Base-by-base conservation (phyloP, 306 rosid genomes). In the Prunus mongolica region DNA sequence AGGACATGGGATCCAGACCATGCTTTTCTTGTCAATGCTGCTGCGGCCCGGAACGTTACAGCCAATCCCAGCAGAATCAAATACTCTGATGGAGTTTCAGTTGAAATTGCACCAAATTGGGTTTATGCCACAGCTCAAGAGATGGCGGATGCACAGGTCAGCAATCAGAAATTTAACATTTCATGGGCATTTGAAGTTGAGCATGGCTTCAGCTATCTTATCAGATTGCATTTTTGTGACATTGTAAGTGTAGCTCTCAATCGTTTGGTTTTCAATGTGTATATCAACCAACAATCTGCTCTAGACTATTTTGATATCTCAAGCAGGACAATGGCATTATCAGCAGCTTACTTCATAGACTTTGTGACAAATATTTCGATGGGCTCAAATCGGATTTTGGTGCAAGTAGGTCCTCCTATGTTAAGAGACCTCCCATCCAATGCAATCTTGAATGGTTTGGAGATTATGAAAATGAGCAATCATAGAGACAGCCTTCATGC, bases 361-460 rank as follows among this genome's bases (percentile, higher is more conserved):
- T 72, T 83, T 8, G 73, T 79, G 61, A 70, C 79, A 4, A 76
- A 67, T 54, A 70, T 76, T 14, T 64, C 87, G 8, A 41, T 3
- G 22, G 44, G 51, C 2, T 71, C 67, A 46, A 61, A 70, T 52
- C 72, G 56, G 20, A 79, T 83, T 71, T 67, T 83, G 75, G 83
- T 83, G 63, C 86, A 83, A 71, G 82, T 79, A 4, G 83, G 87
- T 61, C 84, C 87, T 58, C 58, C 84, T 30, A 46, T 30, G 27
- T 8, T 80, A 47, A 65, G 62, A 24, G 55, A 69, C 50, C 61
- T 79, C 54, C 76, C 76, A n/a, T 56, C 73, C 57, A 83, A 83
- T 60, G 84, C 87, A 54, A 79, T 80, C 67, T 74, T 83, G 76
- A 83, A 80, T 54, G 87, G 87, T 30, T 76, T 83, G 76, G 87